Conservation (phyloP, 2,329 filamentous ascomycete genomes). For the Alternaria hordeiaustralica region DNA sequence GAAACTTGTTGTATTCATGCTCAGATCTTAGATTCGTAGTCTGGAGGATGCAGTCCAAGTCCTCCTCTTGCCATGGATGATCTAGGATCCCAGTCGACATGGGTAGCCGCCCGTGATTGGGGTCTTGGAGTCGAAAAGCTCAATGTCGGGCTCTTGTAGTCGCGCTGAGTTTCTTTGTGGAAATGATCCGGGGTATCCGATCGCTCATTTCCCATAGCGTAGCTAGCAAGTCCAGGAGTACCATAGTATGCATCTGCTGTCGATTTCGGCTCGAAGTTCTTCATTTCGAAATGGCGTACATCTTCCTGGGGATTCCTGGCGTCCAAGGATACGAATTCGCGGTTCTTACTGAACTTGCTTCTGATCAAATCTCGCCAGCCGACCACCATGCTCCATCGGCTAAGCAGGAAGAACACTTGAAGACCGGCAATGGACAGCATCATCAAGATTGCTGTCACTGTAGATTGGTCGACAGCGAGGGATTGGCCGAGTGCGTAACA, state of each 20-base stretch:
- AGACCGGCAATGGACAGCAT: slow-evolving; percentile 83
- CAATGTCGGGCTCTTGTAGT: slow-evolving; percentile 47
- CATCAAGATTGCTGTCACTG: slow-evolving; percentile 80
- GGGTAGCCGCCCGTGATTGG: slow-evolving; percentile 36
- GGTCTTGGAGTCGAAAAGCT: slow-evolving; percentile 53
- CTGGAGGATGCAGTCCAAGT: slow-evolving; percentile 47
- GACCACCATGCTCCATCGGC: slow-evolving; percentile 81
- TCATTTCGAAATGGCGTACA: slow-evolving; percentile 44
- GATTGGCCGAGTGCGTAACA: slow-evolving; percentile 68
- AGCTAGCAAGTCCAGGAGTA: slow-evolving; percentile 32
- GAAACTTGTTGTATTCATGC: slow-evolving; percentile 6
- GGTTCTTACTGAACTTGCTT: slow-evolving; percentile 59
- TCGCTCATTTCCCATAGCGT: slow-evolving; percentile 24
- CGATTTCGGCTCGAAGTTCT: slow-evolving; percentile 39
- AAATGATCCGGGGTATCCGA: slow-evolving; percentile 46
- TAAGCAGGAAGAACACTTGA: slow-evolving; percentile 82
- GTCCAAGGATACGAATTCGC: slow-evolving; percentile 90
- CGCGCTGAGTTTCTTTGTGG: slow-evolving; percentile 44
- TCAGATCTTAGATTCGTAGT: slow-evolving; percentile 42
- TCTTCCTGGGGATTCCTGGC: slow-evolving; percentile 57
- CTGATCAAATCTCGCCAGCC: slow-evolving; percentile 77
- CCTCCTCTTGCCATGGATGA: slow-evolving; percentile 49
- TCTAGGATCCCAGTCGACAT: slow-evolving; percentile 47
- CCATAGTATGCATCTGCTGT: slow-evolving; percentile 34
- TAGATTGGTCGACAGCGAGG: slow-evolving; percentile 76